Evolutionary conservation across 2,329 filamentous ascomycete genomes (phyloP), one percentile per base, ranked within the genome.

Genomic region (Colletotrichum shisoi): DNA sequence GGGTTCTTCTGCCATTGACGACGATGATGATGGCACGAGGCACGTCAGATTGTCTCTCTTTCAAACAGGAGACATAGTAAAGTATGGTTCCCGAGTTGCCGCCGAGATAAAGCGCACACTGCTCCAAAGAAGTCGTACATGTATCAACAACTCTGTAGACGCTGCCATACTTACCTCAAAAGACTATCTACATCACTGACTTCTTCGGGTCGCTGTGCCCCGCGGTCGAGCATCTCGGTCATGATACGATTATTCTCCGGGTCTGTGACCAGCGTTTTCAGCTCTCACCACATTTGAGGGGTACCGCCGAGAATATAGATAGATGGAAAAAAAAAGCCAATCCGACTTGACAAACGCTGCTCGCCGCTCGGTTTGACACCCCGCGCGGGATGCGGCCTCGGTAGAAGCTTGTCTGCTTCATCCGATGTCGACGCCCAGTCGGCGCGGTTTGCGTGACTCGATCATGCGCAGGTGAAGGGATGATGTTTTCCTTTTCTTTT

Each of bases 181-280:
- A 67, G 59, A 46, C 60, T 46, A 6, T n/a, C 60, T 42, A 31
- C 46, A 5, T 49, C 60, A 12, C 56, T 31, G 1, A 67, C 31
- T 24, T 67, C 63, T 42, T 63, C 63, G 3, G 63, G 63, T 17
- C 63, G 57, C 4, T 60, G 39, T 21, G 52, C 63, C 12, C 60
- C 62, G 42, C 63, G 53, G 11, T 63, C 63, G 9, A 57, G 53
- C 11, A 52, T 52, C 31, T 52, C 21, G n/a, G 60, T 12, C 63
- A 67, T 67, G 44, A 3, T 62, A 39, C 13, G n/a, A 13, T 48
- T 11, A 6, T 17, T 44, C 45, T 15, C 31, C 48, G 2, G 24
- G 27, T 44, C 24, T 48, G 13, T 44, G 12, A 21, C 12, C 12
- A 53, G n/a, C 13, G 17, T 19, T 8, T 4, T 34, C 31, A 8